Base-by-base conservation (phyloP, 306 rosid species). In the Cicer cuneatum region DNA sequence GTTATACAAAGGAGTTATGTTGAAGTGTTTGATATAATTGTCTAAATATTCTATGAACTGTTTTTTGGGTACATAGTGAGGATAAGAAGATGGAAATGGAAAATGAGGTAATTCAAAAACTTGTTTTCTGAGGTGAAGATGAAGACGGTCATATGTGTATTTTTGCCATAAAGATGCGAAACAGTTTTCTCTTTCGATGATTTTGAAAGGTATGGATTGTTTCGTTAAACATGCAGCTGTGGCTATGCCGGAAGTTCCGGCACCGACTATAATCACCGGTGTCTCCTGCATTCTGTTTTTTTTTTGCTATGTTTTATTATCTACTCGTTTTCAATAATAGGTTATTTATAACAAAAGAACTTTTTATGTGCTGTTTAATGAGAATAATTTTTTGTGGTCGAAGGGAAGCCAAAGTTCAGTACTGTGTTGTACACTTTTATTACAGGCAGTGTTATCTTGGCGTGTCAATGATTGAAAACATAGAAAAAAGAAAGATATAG, bases 241-340 rank as follows among this genome's bases (percentile, higher is more conserved):
- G 12, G 91, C 87, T 0, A 89, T 80, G 8, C 96, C 96, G 0
- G 96, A 89, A 0, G 92, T 90, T 15, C 92, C 92, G 0, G 85
- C 90, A 13, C 96, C 93, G 8, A 88, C 66, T 1, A 89, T 79
- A n/a, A 92, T 80, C 10, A 81, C 92, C 0, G 39, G 1, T 16
- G 51, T 33, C 64, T 82, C 81, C 39, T 18, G 21, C 86, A 78
- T 81, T 3, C 0, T 76, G 8, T 4, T 58, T 1, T 58, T 57
- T n/a, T 14, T 7, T 49, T 7, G 0, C 5, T 29, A 2, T 0
- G 3, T 24, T 24, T 24, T 24, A 24, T 24, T 24, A 2, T n/a
- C 0, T 24, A 24, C 29, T 24, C 3, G 4, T 24, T 24, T 24
- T 24, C 33, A 2, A 24, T 4, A 0, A 24, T 24, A 4, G 33